Conservation (phyloP, 106 monocot genomes). For the Dendrobium chrysotoxum region DNA sequence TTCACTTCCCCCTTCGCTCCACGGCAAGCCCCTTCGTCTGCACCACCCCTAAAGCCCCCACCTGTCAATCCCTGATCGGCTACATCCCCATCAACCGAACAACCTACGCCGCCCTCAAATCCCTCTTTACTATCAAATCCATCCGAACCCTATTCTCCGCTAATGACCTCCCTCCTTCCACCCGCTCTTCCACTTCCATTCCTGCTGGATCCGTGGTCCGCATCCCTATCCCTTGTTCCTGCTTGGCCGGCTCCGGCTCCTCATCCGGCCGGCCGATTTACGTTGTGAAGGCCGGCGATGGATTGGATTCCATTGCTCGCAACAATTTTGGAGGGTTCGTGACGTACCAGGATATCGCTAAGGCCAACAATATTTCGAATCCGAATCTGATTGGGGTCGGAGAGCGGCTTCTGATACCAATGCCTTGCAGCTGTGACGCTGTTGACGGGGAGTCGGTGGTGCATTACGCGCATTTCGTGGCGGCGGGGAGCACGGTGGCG, state of each 20-base stretch:
- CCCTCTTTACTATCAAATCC: conserved; percentile 54
- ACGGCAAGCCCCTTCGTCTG: conserved; percentile 40
- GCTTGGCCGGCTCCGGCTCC: conserved; percentile 43
- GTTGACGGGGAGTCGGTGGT: conserved; percentile 31
- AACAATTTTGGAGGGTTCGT: conserved; percentile 39
- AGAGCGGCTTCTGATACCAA: conserved; percentile 53
- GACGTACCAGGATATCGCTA: conserved; percentile 42
- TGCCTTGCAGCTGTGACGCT: conserved; percentile 83
- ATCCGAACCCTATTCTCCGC: conserved; percentile 46
- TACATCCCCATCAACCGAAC: conserved; percentile 51
- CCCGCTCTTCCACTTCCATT: conserved; percentile 22
- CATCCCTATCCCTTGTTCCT: conserved; percentile 58
- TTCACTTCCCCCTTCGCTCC: neutral
- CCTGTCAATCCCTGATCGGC: conserved; percentile 52
- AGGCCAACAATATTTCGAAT: conserved; percentile 40
- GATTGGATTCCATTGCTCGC: conserved; percentile 43
- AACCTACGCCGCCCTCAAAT: conserved; percentile 38
- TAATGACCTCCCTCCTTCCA: conserved; percentile 46
- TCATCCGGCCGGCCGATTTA: conserved; percentile 36
- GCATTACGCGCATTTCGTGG: conserved; percentile 52
- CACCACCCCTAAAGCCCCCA: conserved; percentile 15
- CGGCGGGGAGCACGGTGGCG: conserved; percentile 29
- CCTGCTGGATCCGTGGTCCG: conserved; percentile 33
- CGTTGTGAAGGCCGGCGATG: conserved; percentile 35
- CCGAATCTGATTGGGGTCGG: conserved; percentile 35